Percentiles rank a stretch among this genome's conserved stretches.
Conservation (phyloP, 2,329 filamentous ascomycete genomes). For the Fusarium sp. region DNA sequence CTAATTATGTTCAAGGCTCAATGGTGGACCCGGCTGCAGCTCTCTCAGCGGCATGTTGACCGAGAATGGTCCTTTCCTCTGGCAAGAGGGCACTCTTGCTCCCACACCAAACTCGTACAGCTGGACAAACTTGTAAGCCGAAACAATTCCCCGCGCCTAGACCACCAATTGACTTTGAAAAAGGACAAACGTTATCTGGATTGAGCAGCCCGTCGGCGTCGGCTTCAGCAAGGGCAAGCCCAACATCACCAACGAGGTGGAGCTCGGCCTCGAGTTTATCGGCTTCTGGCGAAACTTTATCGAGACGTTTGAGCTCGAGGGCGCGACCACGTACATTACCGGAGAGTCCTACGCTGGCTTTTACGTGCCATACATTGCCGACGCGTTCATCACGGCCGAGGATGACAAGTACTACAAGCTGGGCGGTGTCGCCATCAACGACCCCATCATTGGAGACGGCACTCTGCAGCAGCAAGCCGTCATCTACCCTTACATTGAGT, state of each 20-base stretch:
- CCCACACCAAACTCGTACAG: conserved; percentile 78
- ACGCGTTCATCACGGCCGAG: conserved; percentile 78
- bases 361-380: conserved; percentile 81
- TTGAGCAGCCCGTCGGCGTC: conserved; percentile 78
- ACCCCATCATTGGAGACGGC: conserved; percentile 74
- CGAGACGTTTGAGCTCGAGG: conserved; percentile 77
- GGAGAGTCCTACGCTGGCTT: conserved; percentile 80
- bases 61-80: conserved; percentile 83
- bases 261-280: conserved; percentile 80
- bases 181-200: conserved; percentile 81
- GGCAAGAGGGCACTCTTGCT: conserved; percentile 78
- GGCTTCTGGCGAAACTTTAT: conserved; percentile 87
- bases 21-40: conserved; percentile 47
- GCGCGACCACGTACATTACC: conserved; percentile 80
- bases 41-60: conserved; percentile 68
- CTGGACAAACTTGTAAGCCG: conserved; percentile 75
- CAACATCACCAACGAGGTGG: conserved; percentile 76
- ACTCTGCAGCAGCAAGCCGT: conserved; percentile 63
- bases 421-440: conserved; percentile 79
- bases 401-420: conserved; percentile 79
- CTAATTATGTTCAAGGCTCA: conserved; percentile 68
- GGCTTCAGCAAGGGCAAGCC: conserved; percentile 78
- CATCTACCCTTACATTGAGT: conserved; percentile 72
- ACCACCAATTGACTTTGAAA: rapidly evolving
- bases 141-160: rapidly evolving